Percentiles rank a stretch among this genome's conserved stretches.
phyloP scores from a whole-genome alignment of 345 rosid species.

The Aquilaria malaccensis region DNA sequence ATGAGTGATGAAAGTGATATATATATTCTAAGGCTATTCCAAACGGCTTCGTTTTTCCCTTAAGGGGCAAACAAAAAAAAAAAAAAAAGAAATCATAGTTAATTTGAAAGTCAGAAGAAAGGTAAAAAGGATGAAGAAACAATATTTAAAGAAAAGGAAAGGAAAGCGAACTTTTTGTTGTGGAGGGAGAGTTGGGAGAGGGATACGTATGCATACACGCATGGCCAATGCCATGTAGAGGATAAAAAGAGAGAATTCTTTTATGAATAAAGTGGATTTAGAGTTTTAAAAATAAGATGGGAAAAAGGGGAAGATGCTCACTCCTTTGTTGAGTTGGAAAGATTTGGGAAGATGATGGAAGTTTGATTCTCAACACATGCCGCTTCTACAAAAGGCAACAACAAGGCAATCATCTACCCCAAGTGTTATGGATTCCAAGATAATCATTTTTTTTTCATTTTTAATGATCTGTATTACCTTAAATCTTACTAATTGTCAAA shows the following conservation, averaged over 20 bases:
- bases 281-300: not conserved
- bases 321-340: constrained; percentile 26
- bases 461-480: not conserved
- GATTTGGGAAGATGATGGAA: constrained; percentile 24
- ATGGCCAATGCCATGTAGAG: not conserved
- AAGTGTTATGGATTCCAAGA: constrained; percentile 28
- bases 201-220: not conserved
- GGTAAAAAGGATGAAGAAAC: constrained; percentile 2
- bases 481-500: not conserved
- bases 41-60: no score
- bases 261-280: not conserved
- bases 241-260: not conserved
- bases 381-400: constrained; percentile 18
- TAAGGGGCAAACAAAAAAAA: no score
- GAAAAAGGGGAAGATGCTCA: constrained; percentile 17
- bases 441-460: constrained; percentile 10
- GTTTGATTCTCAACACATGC: constrained; percentile 36
- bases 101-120: no score
- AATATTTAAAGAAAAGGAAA: not conserved
- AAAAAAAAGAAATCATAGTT: no score
- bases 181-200: not conserved
- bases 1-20: no score
- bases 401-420: constrained; percentile 30
- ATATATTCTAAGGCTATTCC: no score
- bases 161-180: not conserved